Evolutionary conservation across 257 asterid genomes (phyloP).

Genomic region (Fraxinus anomala): DNA sequence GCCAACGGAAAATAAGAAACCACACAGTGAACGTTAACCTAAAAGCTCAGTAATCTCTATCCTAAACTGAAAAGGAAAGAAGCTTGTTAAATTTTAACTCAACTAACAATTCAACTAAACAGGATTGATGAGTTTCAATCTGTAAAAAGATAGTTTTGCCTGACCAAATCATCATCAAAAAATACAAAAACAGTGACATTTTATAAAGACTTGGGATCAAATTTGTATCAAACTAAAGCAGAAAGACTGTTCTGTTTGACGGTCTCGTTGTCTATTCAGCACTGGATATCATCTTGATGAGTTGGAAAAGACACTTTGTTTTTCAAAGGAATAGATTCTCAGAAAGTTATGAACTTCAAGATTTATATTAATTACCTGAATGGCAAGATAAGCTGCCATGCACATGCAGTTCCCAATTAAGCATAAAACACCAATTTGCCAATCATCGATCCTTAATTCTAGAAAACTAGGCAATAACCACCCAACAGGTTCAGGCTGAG

Average conservation of each 20-base stretch:
- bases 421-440: conserved; percentile 93
- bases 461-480: conserved; percentile 63
- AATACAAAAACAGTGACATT: no score
- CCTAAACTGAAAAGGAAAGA: no score
- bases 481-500: conserved; percentile 85
- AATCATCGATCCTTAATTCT: conserved; percentile 68
- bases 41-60: no score
- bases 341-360: conserved; percentile 12
- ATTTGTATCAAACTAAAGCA: no score
- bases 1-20: no score
- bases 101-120: no score
- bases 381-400: conserved; percentile 81
- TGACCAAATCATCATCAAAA: no score
- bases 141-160: no score
- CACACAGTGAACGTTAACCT: no score
- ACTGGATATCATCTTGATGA: background rate
- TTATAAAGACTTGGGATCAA: no score
- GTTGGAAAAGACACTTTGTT: background rate
- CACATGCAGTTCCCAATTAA: conserved; percentile 93
- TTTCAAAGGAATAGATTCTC: conserved; percentile 12
- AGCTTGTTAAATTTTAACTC: no score
- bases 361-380: conserved; percentile 62
- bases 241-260: background rate
- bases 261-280: background rate
- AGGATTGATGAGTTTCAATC: no score